Base-by-base conservation (phyloP, 345 rosid species). In the Gossypium stocksii region DNA sequence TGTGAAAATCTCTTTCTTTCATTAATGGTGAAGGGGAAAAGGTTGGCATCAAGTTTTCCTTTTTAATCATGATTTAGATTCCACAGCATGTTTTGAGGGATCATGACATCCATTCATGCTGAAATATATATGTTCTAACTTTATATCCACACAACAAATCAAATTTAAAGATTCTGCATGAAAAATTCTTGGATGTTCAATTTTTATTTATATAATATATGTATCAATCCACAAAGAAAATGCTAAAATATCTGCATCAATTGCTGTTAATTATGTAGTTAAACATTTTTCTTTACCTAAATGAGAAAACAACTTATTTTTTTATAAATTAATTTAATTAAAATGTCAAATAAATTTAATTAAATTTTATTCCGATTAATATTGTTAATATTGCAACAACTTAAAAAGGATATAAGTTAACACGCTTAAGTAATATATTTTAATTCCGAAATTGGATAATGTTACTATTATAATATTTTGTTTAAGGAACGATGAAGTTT, bases 61-160 rank as follows among this genome's bases (percentile, higher is more conserved):
- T 44, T 20, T 23, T 43, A 66, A 66, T 13, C 43, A 67, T 23
- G 43, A 16, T 49, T 49, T 68, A 49, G 58, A 68, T 49, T 49
- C 58, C 72, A 49, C 22, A 51, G 38, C 60, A 69, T 69, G 59
- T 69, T 25, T 69, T 70, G 41, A 70, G 46, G 73, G 73, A 69
- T 69, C 23, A 69, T 3, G 46, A 51, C 45, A 27, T 51, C 51
- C 13, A 69, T 19, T 57, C 11, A 17, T 51, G 41, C 58, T 48
- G 22, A 49, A 49, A 14, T 49, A 23, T 68, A 49, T 34, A 34
- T 34, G 41, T 48, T 68, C 58, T 29, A 16, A 2, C 54, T 49
- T 69, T 34, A 19, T 2, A 9, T 9, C 15, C 4, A 29, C 22
- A 49, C 9, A 49, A 17, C 10, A 29, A 17, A 52, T 27, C 9